A percentile compares a stretch with the other conserved stretches of the same genome.
Evolutionary conservation across 1,284 basidiomycete genomes (phyloP).

Genomic region (Malassezia brasiliensis): DNA sequence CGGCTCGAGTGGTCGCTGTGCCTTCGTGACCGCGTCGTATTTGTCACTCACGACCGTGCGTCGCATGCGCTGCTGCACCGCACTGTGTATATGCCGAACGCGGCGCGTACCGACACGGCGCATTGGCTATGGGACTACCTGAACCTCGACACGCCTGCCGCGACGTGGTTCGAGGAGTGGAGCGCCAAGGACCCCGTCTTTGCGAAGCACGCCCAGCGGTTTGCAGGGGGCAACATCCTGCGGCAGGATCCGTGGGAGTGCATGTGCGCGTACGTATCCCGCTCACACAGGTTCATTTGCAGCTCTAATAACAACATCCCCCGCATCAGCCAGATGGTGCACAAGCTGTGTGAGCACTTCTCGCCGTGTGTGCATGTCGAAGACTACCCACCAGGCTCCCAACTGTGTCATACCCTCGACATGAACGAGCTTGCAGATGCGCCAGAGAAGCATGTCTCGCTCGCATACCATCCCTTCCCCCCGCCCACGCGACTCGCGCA

Average conservation of each 20-base stretch:
- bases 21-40: slow-evolving; percentile 40
- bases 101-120: slow-evolving; percentile 53
- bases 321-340: slow-evolving; percentile 46
- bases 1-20: slow-evolving; percentile 42
- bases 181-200: slow-evolving; percentile 64
- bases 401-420: slow-evolving; percentile 6
- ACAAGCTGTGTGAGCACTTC: slow-evolving; percentile 50
- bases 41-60: slow-evolving; percentile 38
- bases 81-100: slow-evolving; percentile 18
- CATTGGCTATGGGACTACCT: slow-evolving; percentile 79
- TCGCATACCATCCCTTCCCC: slow-evolving; percentile 74
- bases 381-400: slow-evolving; percentile 25
- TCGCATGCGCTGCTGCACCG: slow-evolving; percentile 30
- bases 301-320: slow-evolving; percentile 88
- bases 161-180: slow-evolving; percentile 72
- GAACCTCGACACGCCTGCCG: slow-evolving; percentile 68
- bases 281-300: slow-evolving; percentile 67
- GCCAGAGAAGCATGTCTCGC: slow-evolving; percentile 5
- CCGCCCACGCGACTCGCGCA: slow-evolving; percentile 60
- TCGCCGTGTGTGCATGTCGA: slow-evolving; percentile 54
- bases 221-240: slow-evolving; percentile 60
- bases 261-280: slow-evolving; percentile 27
- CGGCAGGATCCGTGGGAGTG: slow-evolving; percentile 82
- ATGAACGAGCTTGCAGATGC: background rate
- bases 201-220: slow-evolving; percentile 56